A percentile compares a stretch with the other conserved stretches of the same genome.
These are phyloP conservation scores for Hericium coralloides DNA, from an alignment of 768 basidiomycete species.

Conservation along the genomic window DNA sequence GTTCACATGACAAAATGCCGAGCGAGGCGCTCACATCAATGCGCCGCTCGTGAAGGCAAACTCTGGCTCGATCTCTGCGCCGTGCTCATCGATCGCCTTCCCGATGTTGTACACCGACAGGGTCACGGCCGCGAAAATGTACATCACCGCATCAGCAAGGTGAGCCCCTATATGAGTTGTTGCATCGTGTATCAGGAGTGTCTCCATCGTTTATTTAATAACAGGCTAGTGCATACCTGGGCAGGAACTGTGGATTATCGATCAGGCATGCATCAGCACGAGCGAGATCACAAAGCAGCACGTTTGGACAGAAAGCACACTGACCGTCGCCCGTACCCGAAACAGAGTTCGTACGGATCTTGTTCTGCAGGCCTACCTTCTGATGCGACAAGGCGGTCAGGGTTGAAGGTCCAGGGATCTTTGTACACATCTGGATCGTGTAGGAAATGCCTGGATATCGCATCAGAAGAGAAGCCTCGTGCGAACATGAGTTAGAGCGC, in stretches of 20 bases:
- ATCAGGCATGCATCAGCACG: background rate
- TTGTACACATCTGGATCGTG: slow-evolving; percentile 25
- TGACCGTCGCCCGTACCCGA: background rate
- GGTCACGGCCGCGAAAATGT: background rate
- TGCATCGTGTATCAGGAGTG: too few species aligned
- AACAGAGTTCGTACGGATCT: background rate
- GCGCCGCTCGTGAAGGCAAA: background rate
- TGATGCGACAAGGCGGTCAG: slow-evolving; percentile 1
- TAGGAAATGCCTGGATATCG: slow-evolving; percentile 17
- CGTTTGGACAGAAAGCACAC: background rate
- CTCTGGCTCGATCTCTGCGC: background rate
- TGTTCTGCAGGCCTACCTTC: background rate
- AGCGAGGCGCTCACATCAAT: background rate
- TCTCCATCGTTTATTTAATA: background rate
- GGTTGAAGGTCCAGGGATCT: slow-evolving; percentile 17
- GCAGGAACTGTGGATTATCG: background rate
- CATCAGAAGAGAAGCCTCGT: background rate
- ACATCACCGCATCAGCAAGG: background rate
- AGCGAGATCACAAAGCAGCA: background rate
- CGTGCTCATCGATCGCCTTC: slow-evolving; percentile 4
- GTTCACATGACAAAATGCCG: too few species aligned
- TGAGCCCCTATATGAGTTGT: background rate
- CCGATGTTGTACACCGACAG: background rate
- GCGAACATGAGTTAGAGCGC: background rate
- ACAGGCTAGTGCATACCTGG: background rate